Base-by-base conservation (phyloP, 2,329 filamentous ascomycete species). In the Hirsutella rhossiliensis region DNA sequence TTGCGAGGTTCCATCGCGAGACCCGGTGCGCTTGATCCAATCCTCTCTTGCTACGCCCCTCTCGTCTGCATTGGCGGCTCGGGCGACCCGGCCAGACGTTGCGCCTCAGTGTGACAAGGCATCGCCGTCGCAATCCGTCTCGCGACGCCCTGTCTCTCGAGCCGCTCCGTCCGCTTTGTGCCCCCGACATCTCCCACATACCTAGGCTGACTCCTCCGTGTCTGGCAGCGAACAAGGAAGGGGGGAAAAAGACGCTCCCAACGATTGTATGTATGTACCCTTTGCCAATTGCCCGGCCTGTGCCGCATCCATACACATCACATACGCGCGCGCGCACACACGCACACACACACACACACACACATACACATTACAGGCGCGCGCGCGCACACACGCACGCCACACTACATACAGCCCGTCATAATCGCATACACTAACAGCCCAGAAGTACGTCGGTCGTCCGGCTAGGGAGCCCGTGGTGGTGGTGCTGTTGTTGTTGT, bases 91-190 rank as follows among this genome's bases (percentile, higher is more conserved):
- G 38, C 31, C 31, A 28, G 40, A 39, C 46, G 42, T 41, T 48
- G 45, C 43, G 45, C 42, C 47, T 34, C 45, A 36, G 49, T 51
- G 49, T 51, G 48, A 49, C 49, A 41, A 45, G 43, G 37, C 47
- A 41, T 50, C 41, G 42, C 42, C 42, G 42, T 46, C 43, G 45
- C 47, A 43, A 37, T 44, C 31, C 34, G 36, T 28, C 43, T 31
- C 27, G 37, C 41, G 41, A 37, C 42, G 40, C 42, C 39, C 42
- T 42, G 45, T 42, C 47, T 39, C 40, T 43, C 43, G 43, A 45
- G n/a, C 43, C 38, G 41, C 37, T 38, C 32, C 43, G 29, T 23
- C 31, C 29, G 38, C 38, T 18, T 11, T 30, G 38, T n/a, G 28
- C 38, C 28, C 28, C 37, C 41, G 31, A 28, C 41, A 4, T 13